Evolutionary conservation across 441 rosid genomes (phyloP), one percentile per base, ranked within the genome.

Genomic region (Biscutella laevigata): DNA sequence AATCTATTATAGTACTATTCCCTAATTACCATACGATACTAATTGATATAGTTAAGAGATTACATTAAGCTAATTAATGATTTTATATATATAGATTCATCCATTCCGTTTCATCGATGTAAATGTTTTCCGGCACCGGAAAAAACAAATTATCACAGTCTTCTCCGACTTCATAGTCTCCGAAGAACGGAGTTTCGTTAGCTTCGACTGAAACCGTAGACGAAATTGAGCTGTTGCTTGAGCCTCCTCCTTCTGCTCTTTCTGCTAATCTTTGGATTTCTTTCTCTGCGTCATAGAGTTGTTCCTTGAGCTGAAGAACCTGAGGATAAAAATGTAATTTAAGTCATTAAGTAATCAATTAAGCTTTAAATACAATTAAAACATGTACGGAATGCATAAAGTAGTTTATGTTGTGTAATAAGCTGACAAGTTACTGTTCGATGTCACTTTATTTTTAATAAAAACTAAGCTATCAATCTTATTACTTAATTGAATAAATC

Each of bases 281-380:
- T 26, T 70, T 81, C 47, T 71, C 68, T 7, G 87, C 73, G 15
- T 74, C 81, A 1, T 27, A 30, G 3, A 88, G 82, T 19, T 81
- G 73, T 10, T 75, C 86, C 17, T 77, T 79, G 9, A 88, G 82
- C 55, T 69, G 69, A 14, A 80, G 12, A 7, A 88, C 75, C 96
- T 88, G 64, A 25, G 36, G 25, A 7, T 1, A 13, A 53, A 22
- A 13, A 11, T 15, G 7, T 38, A 29, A 21, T 20, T 10, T 21
- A 28, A 28, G 29, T 54, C 34, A 40, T 37, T 47, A 36, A 25
- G 12, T 25, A 37, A 25, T 21, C 51, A 61, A n/a, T n/a, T n/a
- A n/a, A n/a, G n/a, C n/a, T n/a, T n/a, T n/a, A n/a, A n/a, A n/a
- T n/a, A n/a, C n/a, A n/a, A n/a, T n/a, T n/a, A n/a, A n/a, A n/a